Conservation (phyloP, 345 rosid genomes). For the Murraya paniculata region DNA sequence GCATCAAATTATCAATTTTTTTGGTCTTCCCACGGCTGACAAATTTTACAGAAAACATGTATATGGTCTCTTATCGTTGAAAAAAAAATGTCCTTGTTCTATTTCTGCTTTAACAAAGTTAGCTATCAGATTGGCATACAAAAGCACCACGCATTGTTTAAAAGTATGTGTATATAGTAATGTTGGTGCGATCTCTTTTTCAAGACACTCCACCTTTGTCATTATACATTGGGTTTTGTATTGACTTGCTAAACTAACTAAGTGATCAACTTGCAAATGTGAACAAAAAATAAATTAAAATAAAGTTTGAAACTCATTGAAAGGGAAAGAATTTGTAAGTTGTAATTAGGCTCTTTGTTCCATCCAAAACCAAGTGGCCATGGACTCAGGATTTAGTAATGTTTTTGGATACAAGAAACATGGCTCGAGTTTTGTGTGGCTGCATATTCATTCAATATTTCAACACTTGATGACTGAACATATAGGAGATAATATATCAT, state of each 20-base stretch:
- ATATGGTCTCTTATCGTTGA: neutral
- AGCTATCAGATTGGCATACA: neutral
- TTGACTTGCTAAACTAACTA: neutral
- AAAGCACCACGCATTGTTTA: neutral
- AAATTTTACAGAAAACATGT: slow-evolving; percentile 18
- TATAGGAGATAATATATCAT: no score
- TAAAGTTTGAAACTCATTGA: neutral
- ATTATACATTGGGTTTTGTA: neutral
- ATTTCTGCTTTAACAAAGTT: neutral
- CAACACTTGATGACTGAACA: neutral
- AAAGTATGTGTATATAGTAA: neutral
- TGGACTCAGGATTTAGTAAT: neutral
- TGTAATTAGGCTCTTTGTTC: neutral
- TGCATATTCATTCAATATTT: neutral
- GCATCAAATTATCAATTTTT: neutral
- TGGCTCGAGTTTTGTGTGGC: neutral
- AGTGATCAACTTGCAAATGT: neutral
- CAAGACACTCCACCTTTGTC: neutral
- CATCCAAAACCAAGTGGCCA: neutral
- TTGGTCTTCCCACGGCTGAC: neutral
- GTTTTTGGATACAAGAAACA: neutral
- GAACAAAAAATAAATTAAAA: neutral
- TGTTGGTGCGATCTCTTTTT: slow-evolving; percentile 8
- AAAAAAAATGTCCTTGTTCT: no score
- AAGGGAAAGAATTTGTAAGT: neutral